Evolutionary conservation across 495 filamentous ascomycete genomes (phyloP).

Genomic region (Trichodelitschia bisporula): DNA sequence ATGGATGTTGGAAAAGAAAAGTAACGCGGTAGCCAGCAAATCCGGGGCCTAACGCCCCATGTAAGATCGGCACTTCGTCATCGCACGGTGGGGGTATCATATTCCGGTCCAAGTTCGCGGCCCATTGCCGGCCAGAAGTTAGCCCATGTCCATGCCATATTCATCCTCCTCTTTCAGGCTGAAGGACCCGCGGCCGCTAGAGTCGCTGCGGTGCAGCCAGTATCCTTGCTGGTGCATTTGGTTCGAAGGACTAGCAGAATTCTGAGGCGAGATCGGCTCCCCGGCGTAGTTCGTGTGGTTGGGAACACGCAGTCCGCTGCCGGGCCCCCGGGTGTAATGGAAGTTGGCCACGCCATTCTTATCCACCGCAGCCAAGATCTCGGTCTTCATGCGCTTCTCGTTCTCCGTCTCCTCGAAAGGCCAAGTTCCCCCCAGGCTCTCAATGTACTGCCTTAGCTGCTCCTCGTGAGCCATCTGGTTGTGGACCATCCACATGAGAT

Average conservation of each 20-base stretch:
- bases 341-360: constrained; percentile 50
- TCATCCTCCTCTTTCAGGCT: constrained; percentile 13
- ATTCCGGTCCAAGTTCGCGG: neutral
- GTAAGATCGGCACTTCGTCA: too few species aligned
- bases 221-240: too few species aligned
- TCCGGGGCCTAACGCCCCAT: too few species aligned
- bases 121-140: neutral
- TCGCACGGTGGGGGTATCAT: too few species aligned
- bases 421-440: constrained; percentile 41
- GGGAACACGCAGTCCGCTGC: constrained; percentile 69
- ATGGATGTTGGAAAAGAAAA: too few species aligned
- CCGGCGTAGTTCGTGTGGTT: constrained; percentile 83
- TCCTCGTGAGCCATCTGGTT: constrained; percentile 71
- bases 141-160: constrained; percentile 10
- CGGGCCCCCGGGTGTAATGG: constrained; percentile 60
- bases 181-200: constrained; percentile 4
- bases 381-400: constrained; percentile 80
- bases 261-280: too few species aligned
- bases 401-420: constrained; percentile 78
- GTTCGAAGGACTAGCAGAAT: too few species aligned
- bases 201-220: too few species aligned
- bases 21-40: too few species aligned
- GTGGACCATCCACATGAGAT: constrained; percentile 90
- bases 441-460: constrained; percentile 49
- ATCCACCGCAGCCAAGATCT: constrained; percentile 63